These are phyloP conservation scores for Phytophthora macrochlamydospora DNA, from an alignment of 352 stramenopile genomes.

Conservation along the genomic window DNA sequence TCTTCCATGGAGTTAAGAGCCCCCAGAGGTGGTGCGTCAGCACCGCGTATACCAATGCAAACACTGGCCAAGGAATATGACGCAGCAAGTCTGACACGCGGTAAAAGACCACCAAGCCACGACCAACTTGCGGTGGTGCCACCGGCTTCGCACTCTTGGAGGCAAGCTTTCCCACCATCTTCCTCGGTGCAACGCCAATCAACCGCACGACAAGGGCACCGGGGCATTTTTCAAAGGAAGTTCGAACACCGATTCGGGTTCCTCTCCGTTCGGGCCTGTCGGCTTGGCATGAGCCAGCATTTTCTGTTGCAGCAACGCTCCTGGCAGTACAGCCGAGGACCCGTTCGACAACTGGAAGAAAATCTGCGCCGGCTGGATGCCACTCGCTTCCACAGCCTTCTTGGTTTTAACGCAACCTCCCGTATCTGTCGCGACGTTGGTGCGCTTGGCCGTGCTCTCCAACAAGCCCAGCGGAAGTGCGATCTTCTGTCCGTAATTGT, in stretches of 20 bases:
- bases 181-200: conserved; percentile 49
- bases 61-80: conserved; percentile 61
- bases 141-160: conserved; percentile 26
- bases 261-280: conserved; percentile 16
- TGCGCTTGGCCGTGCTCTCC: conserved; percentile 45
- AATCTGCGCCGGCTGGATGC: conserved; percentile 61
- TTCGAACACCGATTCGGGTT: conserved; percentile 63
- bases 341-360: conserved; percentile 73
- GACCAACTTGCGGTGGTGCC: conserved; percentile 16
- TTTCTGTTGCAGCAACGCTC: conserved; percentile 59
- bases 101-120: conserved; percentile 40
- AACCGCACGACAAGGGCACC: conserved; percentile 71
- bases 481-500: conserved; percentile 88
- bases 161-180: conserved; percentile 48
- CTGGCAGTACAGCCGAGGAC: conserved; percentile 51
- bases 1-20: conserved; percentile 43
- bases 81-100: conserved; percentile 45
- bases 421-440: conserved; percentile 6
- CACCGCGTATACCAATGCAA: conserved; percentile 75
- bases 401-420: conserved; percentile 17
- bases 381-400: conserved; percentile 29
- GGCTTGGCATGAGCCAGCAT: conserved; percentile 52
- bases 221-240: conserved; percentile 58
- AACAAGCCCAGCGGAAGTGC: conserved; percentile 68
- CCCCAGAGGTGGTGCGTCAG: conserved; percentile 69